These are phyloP conservation scores for Gomphus bonarii DNA, from an alignment of 1,284 basidiomycete species.

Conservation along the genomic window DNA sequence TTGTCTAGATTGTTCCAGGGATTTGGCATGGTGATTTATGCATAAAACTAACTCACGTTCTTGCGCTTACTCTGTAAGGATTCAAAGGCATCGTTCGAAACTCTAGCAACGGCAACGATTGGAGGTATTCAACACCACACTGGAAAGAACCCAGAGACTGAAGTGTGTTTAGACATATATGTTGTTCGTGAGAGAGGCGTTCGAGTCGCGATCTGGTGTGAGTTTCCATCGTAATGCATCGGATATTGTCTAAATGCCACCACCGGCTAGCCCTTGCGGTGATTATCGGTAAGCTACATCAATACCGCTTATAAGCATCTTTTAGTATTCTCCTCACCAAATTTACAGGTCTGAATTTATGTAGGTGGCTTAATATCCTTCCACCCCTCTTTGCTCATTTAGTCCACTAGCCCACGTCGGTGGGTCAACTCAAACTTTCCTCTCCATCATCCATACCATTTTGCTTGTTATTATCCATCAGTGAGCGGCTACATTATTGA, in stretches of 20 bases:
- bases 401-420: background rate
- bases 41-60: background rate
- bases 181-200: background rate
- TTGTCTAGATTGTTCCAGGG: background rate
- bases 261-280: background rate
- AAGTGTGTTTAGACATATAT: background rate
- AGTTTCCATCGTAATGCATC: background rate
- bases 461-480: background rate
- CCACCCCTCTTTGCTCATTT: background rate
- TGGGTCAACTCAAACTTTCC: background rate
- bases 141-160: background rate
- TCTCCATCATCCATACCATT: background rate
- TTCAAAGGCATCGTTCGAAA: background rate
- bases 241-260: background rate
- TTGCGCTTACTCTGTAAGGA: too few relatives aligned
- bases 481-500: background rate
- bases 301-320: background rate
- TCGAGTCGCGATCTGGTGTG: background rate
- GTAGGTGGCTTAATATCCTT: background rate
- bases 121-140: background rate
- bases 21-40: background rate
- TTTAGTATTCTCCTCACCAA: too few relatives aligned
- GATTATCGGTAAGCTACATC: background rate
- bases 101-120: background rate
- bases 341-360: background rate